phyloP scores from a whole-genome alignment of 108 stramenopile genomes.

The Discostella stelligeroides region DNA sequence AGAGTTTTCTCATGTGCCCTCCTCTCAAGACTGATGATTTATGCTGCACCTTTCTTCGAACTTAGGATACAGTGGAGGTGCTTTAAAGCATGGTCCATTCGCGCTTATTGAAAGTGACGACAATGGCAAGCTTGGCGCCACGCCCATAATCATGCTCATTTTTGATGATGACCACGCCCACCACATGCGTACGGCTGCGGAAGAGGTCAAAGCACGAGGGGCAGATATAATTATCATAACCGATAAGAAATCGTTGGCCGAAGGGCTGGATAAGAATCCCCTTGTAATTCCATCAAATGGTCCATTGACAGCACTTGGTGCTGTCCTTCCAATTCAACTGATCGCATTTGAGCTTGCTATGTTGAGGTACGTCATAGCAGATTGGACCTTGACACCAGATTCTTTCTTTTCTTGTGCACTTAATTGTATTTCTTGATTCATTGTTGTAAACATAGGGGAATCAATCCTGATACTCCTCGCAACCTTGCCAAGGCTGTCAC shows the following conservation, averaged over 20 bases:
- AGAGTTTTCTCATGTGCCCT: background rate
- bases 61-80: conserved; percentile 92
- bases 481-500: conserved; percentile 99
- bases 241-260: conserved; percentile 81
- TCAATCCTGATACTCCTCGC: conserved; percentile 97
- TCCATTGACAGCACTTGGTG: conserved; percentile 92
- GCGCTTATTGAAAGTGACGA: conserved; percentile 90
- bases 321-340: conserved; percentile 93
- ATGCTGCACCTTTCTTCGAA: background rate
- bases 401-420: background rate
- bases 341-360: conserved; percentile 98
- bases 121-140: conserved; percentile 91
- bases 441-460: conserved; percentile 58
- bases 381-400: too few species aligned
- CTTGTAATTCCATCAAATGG: conserved; percentile 96
- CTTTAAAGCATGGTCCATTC: conserved; percentile 98
- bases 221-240: conserved; percentile 96
- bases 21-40: background rate
- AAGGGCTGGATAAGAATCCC: conserved; percentile 85
- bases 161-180: conserved; percentile 95
- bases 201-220: conserved; percentile 94
- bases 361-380: conserved; percentile 66
- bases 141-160: conserved; percentile 98
- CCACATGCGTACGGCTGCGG: conserved; percentile 92
- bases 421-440: background rate